Base-by-base conservation (phyloP, 2,329 filamentous ascomycete species). In the Elsinoe australis region DNA sequence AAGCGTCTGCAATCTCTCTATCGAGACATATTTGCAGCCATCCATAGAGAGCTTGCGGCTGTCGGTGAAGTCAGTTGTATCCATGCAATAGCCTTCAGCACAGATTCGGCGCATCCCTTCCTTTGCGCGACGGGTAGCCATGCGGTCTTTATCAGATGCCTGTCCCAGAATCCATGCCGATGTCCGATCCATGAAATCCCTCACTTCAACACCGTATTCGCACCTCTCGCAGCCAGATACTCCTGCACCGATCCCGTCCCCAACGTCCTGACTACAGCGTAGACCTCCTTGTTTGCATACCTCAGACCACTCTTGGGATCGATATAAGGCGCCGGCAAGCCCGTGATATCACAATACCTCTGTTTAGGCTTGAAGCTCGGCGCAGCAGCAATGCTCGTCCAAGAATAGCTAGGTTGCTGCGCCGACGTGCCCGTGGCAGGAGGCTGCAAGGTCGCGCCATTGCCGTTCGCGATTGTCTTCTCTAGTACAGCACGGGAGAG, bases 331-430 rank as follows among this genome's bases (percentile, higher is more conserved):
- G 88, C 87, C n/a, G 87, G 80, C 55, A 98, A 70, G 1, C 92
- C 94, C 1, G 92, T 98, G 58, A 98, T 78, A 66, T 98, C 94
- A 71, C 92, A 98, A 67, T 96, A 98, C 59, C 84, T 85, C 67
- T 83, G 88, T 61, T 86, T 79, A 5, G 79, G 76, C 59, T 79
- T 78, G 58, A 96, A 71, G 51, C 85, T 92, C 31, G 92, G 92
- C 2, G 92, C 90, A 39, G 87, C 88, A 66, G 96, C 92, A 54
- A 98, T 94, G 62, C 95, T 96, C 5, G 87, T 95, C 66, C 96
- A 98, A 1, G 92, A 95, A 22, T 71, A 66, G 24, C 76, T 78
- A 0, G 85, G 86, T 0, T 82, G 83, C 5, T 71, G 70, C 1
- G 47, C 41, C n/a, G n/a, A n/a, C 10, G 39, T 45, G 15, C 39